Evolutionary conservation across 371 early-diverging fungal genomes (phyloP).

Genomic region (Homolaphlyctis polyrhiza): DNA sequence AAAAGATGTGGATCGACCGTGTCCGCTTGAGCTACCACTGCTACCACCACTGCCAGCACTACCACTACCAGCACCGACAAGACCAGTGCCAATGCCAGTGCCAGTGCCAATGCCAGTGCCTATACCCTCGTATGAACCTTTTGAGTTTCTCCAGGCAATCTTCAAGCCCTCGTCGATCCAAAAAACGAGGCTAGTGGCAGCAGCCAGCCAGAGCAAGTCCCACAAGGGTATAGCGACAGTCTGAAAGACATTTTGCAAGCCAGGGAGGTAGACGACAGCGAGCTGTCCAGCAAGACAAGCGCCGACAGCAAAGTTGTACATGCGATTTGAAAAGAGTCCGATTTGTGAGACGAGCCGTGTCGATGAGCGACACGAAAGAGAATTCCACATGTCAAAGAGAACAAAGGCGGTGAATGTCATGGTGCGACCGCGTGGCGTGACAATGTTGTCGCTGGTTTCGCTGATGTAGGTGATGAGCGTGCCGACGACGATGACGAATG

Average conservation of each 20-base stretch:
- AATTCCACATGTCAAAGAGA: constrained; percentile 94
- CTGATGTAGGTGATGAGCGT: constrained; percentile 77
- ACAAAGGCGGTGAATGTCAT: constrained; percentile 98
- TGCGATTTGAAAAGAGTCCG: constrained; percentile 78
- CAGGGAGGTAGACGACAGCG: constrained; percentile 82
- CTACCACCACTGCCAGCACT: background rate
- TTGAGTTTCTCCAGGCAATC: too few species aligned
- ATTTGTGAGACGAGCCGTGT: constrained; percentile 71
- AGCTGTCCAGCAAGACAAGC: constrained; percentile 82
- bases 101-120: too few species aligned
- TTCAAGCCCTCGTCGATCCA: constrained; percentile 77
- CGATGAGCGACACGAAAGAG: constrained; percentile 82
- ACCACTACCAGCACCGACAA: too few species aligned
- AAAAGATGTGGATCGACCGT: too few species aligned
- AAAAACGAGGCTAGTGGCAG: constrained; percentile 68
- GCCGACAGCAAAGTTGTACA: constrained; percentile 80
- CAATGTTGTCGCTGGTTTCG: constrained; percentile 69
- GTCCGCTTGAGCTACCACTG: too few species aligned
- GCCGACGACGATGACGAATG: constrained; percentile 77
- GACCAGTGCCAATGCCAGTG: too few species aligned
- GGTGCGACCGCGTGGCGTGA: constrained; percentile 79
- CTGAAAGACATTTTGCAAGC: constrained; percentile 88
- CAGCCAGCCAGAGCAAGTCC: constrained; percentile 63
- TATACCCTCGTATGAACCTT: too few species aligned
- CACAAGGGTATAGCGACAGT: constrained; percentile 71